These are phyloP conservation scores for Gonapodya sp. DNA, from an alignment of 192 early-diverging fungal genomes.

Conservation along the genomic window DNA sequence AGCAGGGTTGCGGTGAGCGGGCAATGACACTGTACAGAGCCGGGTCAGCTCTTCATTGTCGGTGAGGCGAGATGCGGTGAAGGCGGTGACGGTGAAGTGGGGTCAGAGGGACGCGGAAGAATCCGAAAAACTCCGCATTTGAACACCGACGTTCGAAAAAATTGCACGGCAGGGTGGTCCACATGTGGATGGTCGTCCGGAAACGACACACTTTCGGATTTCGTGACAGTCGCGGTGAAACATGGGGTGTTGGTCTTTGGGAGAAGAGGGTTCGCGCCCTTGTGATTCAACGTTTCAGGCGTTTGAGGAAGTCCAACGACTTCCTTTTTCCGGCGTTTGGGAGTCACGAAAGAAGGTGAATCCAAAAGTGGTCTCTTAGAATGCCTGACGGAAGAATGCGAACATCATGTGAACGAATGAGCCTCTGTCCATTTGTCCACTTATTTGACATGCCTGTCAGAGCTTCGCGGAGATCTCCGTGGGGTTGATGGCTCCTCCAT, in stretches of 20 bases:
- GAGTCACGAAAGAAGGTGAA: too few species aligned
- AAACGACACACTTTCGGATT: too few species aligned
- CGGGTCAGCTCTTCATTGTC: neutral
- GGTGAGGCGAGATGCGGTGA: neutral
- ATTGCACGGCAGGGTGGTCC: neutral
- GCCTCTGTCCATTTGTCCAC: too few species aligned
- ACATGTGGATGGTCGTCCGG: neutral
- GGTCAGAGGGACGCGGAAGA: neutral
- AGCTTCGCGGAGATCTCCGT: neutral
- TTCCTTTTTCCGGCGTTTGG: neutral
- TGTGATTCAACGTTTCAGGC: too few species aligned
- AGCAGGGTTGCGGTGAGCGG: neutral
- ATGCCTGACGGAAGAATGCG: too few species aligned
- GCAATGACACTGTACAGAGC: neutral
- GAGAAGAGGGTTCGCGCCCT: too few species aligned
- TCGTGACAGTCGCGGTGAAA: too few species aligned
- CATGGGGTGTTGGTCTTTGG: too few species aligned
- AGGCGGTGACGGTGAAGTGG: neutral
- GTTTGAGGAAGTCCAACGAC: too few species aligned
- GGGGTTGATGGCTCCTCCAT: neutral
- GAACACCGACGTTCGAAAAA: neutral
- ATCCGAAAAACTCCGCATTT: neutral
- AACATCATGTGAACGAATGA: too few species aligned
- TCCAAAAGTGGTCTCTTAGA: too few species aligned
- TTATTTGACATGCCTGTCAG: too few species aligned